These are phyloP conservation scores for Neoboletus magnificus DNA, from an alignment of 768 basidiomycete genomes.

Conservation along the genomic window DNA sequence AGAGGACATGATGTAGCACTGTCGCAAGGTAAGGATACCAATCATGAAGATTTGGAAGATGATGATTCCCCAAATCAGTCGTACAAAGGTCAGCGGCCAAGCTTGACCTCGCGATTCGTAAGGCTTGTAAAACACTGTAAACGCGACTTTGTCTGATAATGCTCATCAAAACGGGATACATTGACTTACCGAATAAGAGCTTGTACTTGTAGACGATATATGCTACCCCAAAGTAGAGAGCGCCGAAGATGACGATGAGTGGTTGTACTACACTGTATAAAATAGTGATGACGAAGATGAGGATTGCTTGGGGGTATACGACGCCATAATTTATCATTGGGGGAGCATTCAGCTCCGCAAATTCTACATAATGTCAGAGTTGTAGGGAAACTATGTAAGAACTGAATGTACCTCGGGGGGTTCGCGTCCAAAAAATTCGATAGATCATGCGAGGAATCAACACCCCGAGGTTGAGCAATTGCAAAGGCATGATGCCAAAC, in stretches of 20 bases:
- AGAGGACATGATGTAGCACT: conserved; percentile 55
- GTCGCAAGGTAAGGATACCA: conserved; percentile 78
- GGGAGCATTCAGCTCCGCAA: conserved; percentile 93
- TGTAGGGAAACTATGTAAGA: background rate
- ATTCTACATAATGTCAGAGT: conserved; percentile 53
- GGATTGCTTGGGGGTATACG: conserved; percentile 94
- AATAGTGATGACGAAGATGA: conserved; percentile 93
- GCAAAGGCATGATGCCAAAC: conserved; percentile 92
- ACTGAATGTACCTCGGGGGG: conserved; percentile 71
- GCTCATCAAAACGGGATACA: background rate
- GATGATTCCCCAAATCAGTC: conserved; percentile 88
- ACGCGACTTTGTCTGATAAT: background rate
- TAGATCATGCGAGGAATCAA: conserved; percentile 76
- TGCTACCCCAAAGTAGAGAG: conserved; percentile 92
- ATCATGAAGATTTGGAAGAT: conserved; percentile 97
- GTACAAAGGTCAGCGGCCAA: conserved; percentile 93
- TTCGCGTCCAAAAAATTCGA: conserved; percentile 76
- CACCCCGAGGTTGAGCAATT: conserved; percentile 88
- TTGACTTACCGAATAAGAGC: conserved; percentile 77
- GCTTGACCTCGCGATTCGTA: conserved; percentile 97
- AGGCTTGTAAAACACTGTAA: conserved; percentile 92
- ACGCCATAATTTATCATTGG: conserved; percentile 98
- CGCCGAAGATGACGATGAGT: conserved; percentile 91
- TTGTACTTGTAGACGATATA: conserved; percentile 99
- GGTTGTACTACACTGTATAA: conserved; percentile 96